Evolutionary conservation across 805 yeast species (phyloP).

Genomic region (Jamesozyma spencerorum): DNA sequence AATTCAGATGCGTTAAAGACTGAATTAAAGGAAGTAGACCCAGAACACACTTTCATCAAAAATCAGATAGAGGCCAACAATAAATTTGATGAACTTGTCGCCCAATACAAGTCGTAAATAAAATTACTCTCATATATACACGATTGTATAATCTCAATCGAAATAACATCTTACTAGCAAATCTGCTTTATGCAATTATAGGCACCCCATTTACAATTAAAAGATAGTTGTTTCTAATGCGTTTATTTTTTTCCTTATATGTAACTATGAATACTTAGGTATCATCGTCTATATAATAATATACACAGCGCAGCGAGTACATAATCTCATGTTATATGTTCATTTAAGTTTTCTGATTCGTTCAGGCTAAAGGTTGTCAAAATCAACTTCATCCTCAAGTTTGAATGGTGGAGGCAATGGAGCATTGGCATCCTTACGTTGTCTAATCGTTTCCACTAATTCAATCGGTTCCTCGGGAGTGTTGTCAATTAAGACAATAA

Average conservation of each 20-base stretch:
- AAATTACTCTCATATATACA: background rate
- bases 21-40: slow-evolving; percentile 39
- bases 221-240: background rate
- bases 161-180: too few species aligned
- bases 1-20: slow-evolving; percentile 35
- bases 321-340: background rate
- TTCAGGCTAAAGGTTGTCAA: slow-evolving; percentile 4
- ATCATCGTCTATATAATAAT: background rate
- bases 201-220: too few species aligned
- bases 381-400: slow-evolving; percentile 27
- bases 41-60: slow-evolving; percentile 46
- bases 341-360: background rate
- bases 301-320: slow-evolving; percentile 1
- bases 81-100: slow-evolving; percentile 61
- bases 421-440: slow-evolving; percentile 62
- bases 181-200: too few species aligned
- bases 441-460: slow-evolving; percentile 75
- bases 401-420: slow-evolving; percentile 36
- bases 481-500: slow-evolving; percentile 60
- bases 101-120: slow-evolving; percentile 36
- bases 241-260: background rate
- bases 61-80: slow-evolving; percentile 55
- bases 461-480: slow-evolving; percentile 52
- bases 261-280: background rate
- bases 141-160: background rate